Evolutionary conservation across 331 rosid species (phyloP), one percentile per base, ranked within the genome.

Genomic region (Rhamnella rubrinervis): DNA sequence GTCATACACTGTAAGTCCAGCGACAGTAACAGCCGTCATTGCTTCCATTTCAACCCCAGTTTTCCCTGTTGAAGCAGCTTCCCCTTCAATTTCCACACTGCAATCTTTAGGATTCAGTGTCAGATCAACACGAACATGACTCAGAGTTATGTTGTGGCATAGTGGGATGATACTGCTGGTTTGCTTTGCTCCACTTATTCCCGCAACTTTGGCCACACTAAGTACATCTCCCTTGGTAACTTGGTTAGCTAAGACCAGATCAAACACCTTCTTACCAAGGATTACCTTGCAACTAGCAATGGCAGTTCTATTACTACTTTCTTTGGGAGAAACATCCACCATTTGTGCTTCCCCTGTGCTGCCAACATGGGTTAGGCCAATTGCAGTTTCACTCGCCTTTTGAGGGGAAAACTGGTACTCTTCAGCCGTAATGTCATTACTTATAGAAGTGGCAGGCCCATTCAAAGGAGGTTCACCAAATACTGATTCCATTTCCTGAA

Each of bases 41-140:
- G 87, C 90, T 77, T 85, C 90, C 87, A 85, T 82, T 63, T 85
- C 90, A 59, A 82, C 87, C 25, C 90, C 87, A 2, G 87, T 85
- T 75, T 79, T 77, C 39, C 83, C 90, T 0, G 81, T 77, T 14
- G 75, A 79, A n/a, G 71, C 49, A 6, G 87, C 87, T 70, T 85
- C 87, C 31, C 83, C 87, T 75, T 82, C 76, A 20, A 85, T 77
- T 16, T 68, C 75, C 28, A 85, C 89, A 49, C 87, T 82, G 65
- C 71, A 77, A 71, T 82, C 72, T 58, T 35, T 21, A 0, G 71
- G 85, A 59, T 82, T 82, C 19, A 85, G 65, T 0, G 40, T 55
- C 23, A 85, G 77, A 47, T 85, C 85, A 4, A 82, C 75, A 3
- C 80, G 66, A 6, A 82, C 81, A 72, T 85, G 83, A 53, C 66